Base-by-base conservation (phyloP, 2,329 filamentous ascomycete species). In the Fusarium clavum region DNA sequence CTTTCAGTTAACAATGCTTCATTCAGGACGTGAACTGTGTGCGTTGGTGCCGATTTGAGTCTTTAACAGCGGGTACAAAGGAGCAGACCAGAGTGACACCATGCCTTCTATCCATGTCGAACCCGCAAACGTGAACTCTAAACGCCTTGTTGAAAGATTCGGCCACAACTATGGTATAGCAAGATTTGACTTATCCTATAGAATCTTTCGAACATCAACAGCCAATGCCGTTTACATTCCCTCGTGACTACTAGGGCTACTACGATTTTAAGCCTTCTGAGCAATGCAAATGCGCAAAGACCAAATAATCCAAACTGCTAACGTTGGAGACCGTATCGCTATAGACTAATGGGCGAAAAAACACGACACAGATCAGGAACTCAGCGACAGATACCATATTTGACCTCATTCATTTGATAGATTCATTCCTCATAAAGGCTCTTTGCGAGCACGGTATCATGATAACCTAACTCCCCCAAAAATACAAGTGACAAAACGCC, bases 351-450 rank as follows among this genome's bases (percentile, higher is more conserved):
- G 3, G 6, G 20, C 16, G 22, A 25, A 12, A 51, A 40, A 14
- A 38, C 10, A 38, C 14, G 24, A 10, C 4, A 40, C 7, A 18
- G 24, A 6, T 38, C 13, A 13, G n/a, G 12, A 47, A 25, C 8
- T 46, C 10, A n/a, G 11, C 14, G 24, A 45, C 9, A 29, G 24
- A n/a, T 14, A 16, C 3, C 18, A 32, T 18, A 20, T 32, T 16
- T 20, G 13, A 25, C 20, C 25, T 16, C 29, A n/a, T 48, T 47
- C 25, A 45, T 57, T 54, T 58, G 1, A 24, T 54, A 22, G 14
- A 47, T 57, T 70, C 70, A 34, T 75, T 57, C 38, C 67, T 73
- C 69, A 67, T 75, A 49, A 67, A 52, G 60, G 48, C 49, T 60
- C 46, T 44, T 30, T 45, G 14, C 27, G 45, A 49, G 62, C 56